These are phyloP conservation scores for Apiotrichum laibachii DNA, from an alignment of 1,284 basidiomycete species.

Conservation along the genomic window DNA sequence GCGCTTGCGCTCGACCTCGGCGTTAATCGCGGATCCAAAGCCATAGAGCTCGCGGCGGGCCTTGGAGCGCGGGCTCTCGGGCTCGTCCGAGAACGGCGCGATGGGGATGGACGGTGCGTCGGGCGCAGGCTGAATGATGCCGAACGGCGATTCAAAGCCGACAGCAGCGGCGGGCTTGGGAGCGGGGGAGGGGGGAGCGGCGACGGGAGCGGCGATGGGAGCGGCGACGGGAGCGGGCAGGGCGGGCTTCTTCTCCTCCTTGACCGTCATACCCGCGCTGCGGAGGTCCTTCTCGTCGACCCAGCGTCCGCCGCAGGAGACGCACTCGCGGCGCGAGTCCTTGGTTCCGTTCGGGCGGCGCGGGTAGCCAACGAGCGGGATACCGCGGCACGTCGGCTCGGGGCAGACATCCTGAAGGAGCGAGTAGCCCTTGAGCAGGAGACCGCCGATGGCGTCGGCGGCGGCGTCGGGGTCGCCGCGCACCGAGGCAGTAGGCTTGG, in stretches of 20 bases:
- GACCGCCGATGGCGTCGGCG: conserved; percentile 37
- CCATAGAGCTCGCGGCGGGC: conserved; percentile 41
- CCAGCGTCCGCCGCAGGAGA: conserved; percentile 38
- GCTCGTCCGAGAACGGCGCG: conserved; percentile 4
- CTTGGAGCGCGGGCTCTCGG: conserved; percentile 37
- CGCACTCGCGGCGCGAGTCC: conserved; percentile 41
- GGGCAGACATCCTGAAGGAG: conserved; percentile 43
- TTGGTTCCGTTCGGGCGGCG: conserved; percentile 30
- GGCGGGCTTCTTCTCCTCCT: neutral
- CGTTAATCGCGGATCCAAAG: conserved; percentile 19
- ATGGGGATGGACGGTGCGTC: neutral
- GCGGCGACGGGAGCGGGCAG: neutral
- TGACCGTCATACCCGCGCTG: conserved; percentile 1
- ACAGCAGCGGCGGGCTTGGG: neutral
- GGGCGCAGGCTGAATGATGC: neutral
- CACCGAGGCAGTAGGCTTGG: conserved; percentile 1
- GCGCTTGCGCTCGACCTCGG: neutral
- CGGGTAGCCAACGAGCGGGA: conserved; percentile 50
- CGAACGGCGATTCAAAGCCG: neutral
- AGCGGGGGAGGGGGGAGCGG: neutral
- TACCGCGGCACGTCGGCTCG: conserved; percentile 37
- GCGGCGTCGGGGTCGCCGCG: conserved; percentile 31
- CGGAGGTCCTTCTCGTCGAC: conserved; percentile 32
- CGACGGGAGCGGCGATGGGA: neutral
- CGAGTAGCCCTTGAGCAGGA: conserved; percentile 48